These are phyloP conservation scores for Aspergillus costaricaensis DNA, from an alignment of 2,329 filamentous ascomycete genomes.

Conservation along the genomic window DNA sequence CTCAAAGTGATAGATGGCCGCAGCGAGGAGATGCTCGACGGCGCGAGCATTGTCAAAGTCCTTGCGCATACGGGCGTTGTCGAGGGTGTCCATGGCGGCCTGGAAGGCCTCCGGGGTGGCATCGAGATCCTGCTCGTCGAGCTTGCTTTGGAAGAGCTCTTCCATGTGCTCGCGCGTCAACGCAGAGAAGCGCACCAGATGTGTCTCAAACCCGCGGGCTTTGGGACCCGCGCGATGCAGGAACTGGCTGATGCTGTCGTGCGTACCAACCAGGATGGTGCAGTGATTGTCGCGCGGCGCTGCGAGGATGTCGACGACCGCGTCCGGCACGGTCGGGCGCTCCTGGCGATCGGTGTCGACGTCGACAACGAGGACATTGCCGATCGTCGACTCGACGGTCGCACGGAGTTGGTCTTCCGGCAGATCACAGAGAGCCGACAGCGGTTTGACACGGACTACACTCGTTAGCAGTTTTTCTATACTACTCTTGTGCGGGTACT, in stretches of 20 bases:
- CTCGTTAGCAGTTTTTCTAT: background rate
- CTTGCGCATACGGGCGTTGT: conserved; percentile 19
- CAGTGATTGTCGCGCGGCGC: conserved; percentile 15
- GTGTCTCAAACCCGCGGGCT: conserved; percentile 4
- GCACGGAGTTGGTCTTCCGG: conserved; percentile 3
- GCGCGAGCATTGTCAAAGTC: conserved; percentile 25
- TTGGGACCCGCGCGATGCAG: conserved; percentile 12
- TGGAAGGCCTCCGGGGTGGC: conserved; percentile 21
- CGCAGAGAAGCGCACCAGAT: conserved; percentile 17
- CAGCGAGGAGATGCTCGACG: conserved; percentile 21
- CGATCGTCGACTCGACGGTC: conserved; percentile 12
- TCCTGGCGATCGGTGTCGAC: conserved; percentile 15
- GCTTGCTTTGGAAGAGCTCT: conserved; percentile 19
- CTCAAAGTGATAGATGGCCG: conserved; percentile 20
- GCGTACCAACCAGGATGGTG: conserved; percentile 17
- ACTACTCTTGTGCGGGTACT: background rate
- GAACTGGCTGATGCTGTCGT: conserved; percentile 14
- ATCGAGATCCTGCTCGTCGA: conserved; percentile 19
- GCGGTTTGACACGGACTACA: conserved; percentile 8
- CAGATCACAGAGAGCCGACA: conserved; percentile 9
- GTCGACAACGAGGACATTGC: conserved; percentile 21
- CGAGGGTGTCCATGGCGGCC: conserved; percentile 20
- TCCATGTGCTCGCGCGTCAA: conserved; percentile 18
- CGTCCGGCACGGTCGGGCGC: conserved; percentile 9
- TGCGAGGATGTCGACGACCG: conserved; percentile 7